These are phyloP conservation scores for Oryza nivara DNA, from an alignment of 176 grass and related monocot genomes.

Conservation along the genomic window DNA sequence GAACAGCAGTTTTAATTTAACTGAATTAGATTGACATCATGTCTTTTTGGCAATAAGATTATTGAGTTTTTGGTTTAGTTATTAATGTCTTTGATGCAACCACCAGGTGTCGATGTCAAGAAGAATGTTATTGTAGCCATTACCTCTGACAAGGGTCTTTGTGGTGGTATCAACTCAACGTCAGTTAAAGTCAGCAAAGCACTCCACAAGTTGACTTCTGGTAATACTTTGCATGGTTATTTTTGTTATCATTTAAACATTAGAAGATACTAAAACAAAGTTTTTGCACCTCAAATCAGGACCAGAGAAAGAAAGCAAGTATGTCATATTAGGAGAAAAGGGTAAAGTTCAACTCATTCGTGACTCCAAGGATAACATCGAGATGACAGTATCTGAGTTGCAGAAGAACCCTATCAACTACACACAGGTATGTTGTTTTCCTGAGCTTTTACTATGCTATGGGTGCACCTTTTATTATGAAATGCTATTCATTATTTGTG, in stretches of 20 bases:
- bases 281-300: conserved; percentile 47
- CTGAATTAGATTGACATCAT: background rate
- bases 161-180: conserved; percentile 94
- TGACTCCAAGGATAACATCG: conserved; percentile 73
- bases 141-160: conserved; percentile 95
- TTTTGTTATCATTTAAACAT: background rate
- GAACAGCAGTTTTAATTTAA: background rate
- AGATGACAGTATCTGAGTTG: conserved; percentile 64
- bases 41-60: conserved; percentile 5
- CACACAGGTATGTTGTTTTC: conserved; percentile 64
- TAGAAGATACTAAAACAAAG: background rate
- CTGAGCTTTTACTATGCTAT: background rate
- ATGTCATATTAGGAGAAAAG: conserved; percentile 91
- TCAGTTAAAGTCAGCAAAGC: conserved; percentile 96
- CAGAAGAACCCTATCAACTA: conserved; percentile 96
- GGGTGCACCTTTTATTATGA: background rate
- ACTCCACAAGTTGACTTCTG: conserved; percentile 78
- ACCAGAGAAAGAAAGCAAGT: conserved; percentile 88
- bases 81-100: conserved; percentile 33
- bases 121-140: conserved; percentile 90
- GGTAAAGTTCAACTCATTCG: conserved; percentile 90
- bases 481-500: background rate
- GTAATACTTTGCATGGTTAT: conserved; percentile 45
- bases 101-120: conserved; percentile 84
- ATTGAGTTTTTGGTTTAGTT: background rate